A percentile compares a stretch with the other conserved stretches of the same genome.
Evolutionary conservation across 225 moss, liverwort and hornwort species (phyloP).

Genomic region (Sphagnum tenellum): DNA sequence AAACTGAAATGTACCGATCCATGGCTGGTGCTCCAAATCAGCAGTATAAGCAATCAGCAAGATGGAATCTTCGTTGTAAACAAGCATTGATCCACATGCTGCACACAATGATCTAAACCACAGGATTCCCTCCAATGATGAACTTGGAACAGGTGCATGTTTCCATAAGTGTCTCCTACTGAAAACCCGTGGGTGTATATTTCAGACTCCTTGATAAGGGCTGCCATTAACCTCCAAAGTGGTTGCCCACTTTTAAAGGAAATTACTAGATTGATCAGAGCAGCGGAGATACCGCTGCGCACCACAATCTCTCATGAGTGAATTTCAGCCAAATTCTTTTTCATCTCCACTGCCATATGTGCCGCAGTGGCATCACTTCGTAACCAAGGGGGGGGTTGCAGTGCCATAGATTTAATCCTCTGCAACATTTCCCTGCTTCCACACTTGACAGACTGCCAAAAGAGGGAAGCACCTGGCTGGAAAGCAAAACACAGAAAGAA

Average conservation of each 20-base stretch:
- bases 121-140: constrained; percentile 56
- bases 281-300: constrained; percentile 69
- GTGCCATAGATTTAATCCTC: constrained; percentile 62
- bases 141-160: constrained; percentile 45
- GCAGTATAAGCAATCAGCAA: constrained; percentile 53
- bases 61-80: constrained; percentile 43
- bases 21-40: constrained; percentile 43
- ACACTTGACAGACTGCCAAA: constrained; percentile 3
- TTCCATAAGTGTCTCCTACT: constrained; percentile 67
- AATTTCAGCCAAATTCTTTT: constrained; percentile 41
- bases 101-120: constrained; percentile 72
- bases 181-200: constrained; percentile 72
- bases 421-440: constrained; percentile 50
- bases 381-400: constrained; percentile 65
- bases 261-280: constrained; percentile 36
- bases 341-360: constrained; percentile 43
- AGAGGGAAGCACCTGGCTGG: background rate
- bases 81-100: constrained; percentile 47
- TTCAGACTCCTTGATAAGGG: constrained; percentile 69
- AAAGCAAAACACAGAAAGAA: too few species aligned
- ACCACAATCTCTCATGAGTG: constrained; percentile 44
- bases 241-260: constrained; percentile 61
- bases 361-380: constrained; percentile 43
- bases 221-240: constrained; percentile 89
- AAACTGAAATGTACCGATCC: constrained; percentile 51